Percentiles rank a stretch among this genome's conserved stretches.
These are phyloP conservation scores for Solanum chiquidenum DNA, from an alignment of 257 asterid genomes.

Conservation along the genomic window DNA sequence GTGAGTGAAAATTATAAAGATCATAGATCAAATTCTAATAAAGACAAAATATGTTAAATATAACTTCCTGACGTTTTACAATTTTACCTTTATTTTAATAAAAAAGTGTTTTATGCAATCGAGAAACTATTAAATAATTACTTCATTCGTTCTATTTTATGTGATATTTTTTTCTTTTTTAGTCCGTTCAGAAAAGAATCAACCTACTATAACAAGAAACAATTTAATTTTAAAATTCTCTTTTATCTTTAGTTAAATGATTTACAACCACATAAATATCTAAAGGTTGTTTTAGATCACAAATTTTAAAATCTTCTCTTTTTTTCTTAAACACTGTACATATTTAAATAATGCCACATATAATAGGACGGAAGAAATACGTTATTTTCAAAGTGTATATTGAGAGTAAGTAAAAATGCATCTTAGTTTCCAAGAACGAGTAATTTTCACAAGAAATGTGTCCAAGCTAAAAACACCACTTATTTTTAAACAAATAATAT, in stretches of 20 bases:
- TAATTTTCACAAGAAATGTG: background rate
- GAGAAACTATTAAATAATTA: too few relatives aligned
- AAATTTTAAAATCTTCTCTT: too few relatives aligned
- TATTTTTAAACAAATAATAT: background rate
- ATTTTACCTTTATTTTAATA: background rate
- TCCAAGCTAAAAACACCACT: background rate
- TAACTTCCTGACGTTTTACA: too few relatives aligned
- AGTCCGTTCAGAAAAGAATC: too few relatives aligned
- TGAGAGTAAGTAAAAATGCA: background rate
- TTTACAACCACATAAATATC: background rate
- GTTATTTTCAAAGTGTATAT: background rate
- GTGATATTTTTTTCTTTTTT: background rate
- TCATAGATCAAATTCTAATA: background rate
- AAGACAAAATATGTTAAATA: background rate
- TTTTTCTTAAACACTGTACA: background rate
- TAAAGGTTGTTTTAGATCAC: too few relatives aligned
- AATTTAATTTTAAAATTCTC: too few relatives aligned
- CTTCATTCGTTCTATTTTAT: accelerated
- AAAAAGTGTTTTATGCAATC: background rate
- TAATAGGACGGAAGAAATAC: too few relatives aligned
- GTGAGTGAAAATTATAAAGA: background rate
- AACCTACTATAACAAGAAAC: background rate
- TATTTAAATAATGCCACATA: too few relatives aligned
- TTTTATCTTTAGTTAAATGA: background rate
- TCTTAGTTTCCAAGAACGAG: too few relatives aligned